Evolutionary conservation across 2,329 filamentous ascomycete species (phyloP).

Genomic region (Neofusicoccum sp.): DNA sequence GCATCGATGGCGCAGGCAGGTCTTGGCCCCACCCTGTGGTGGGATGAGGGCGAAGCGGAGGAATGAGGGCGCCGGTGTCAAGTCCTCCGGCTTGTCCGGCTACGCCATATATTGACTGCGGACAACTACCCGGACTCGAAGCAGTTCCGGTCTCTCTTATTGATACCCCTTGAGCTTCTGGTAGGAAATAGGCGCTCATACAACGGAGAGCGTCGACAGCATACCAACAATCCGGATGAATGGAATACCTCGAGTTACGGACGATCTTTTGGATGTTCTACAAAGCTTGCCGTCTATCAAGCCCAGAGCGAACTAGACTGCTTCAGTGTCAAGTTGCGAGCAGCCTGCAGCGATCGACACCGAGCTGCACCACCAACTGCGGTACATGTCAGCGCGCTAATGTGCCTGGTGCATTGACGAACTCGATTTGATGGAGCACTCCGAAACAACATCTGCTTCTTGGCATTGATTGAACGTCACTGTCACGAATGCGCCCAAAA

Average conservation of each 20-base stretch:
- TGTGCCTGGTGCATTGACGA: neutral
- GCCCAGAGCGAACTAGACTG: neutral
- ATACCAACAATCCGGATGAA: neutral
- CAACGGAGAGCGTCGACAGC: neutral
- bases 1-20: constrained; percentile 52
- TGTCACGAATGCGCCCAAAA: neutral
- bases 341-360: neutral
- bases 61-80: neutral
- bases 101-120: neutral
- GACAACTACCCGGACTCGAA: neutral
- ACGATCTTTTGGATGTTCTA: neutral
- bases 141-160: neutral
- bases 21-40: constrained; percentile 53
- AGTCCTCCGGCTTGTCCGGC: neutral
- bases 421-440: neutral
- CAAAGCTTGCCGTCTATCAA: neutral
- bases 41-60: constrained; percentile 31
- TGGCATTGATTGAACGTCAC: neutral
- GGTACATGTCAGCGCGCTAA: neutral
- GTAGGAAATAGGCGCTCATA: neutral
- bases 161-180: constrained; percentile 4
- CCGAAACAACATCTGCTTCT: neutral
- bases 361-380: neutral
- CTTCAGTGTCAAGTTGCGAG: neutral
- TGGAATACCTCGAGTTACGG: neutral